phyloP scores from a whole-genome alignment of 2,329 filamentous ascomycete genomes.

The Arthrocladium fulminans region DNA sequence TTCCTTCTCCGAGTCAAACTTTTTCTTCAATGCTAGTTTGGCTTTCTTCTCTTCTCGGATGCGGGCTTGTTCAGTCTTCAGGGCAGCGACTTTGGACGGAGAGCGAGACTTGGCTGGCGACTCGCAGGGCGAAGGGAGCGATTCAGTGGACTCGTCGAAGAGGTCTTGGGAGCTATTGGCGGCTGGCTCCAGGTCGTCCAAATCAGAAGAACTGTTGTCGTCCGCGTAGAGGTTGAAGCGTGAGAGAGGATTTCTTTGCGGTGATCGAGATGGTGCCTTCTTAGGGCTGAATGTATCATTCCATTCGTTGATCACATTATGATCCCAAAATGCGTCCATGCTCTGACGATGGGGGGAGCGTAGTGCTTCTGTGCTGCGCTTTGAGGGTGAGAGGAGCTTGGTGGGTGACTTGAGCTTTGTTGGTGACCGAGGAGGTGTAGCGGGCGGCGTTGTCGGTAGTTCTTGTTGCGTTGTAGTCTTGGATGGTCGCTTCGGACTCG shows the following conservation, averaged over 20 bases:
- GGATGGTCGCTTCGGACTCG: constrained; percentile 9
- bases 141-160: constrained; percentile 30
- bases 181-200: constrained; percentile 24
- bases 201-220: constrained; percentile 23
- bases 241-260: constrained; percentile 15
- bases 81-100: constrained; percentile 19
- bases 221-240: constrained; percentile 31
- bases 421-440: constrained; percentile 29
- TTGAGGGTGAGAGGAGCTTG: constrained; percentile 39
- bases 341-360: constrained; percentile 43
- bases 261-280: constrained; percentile 29
- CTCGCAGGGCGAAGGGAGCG: constrained; percentile 17
- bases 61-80: constrained; percentile 19
- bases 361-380: constrained; percentile 37
- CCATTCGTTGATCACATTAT: constrained; percentile 45
- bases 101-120: constrained; percentile 22
- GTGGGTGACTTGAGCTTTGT: constrained; percentile 21
- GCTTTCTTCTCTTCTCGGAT: constrained; percentile 29
- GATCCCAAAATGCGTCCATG: constrained; percentile 47
- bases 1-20: constrained; percentile 47
- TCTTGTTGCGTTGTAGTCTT: constrained; percentile 9
- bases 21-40: constrained; percentile 34
- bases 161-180: constrained; percentile 32
- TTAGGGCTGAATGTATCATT: constrained; percentile 46
- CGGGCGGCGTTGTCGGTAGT: constrained; percentile 32